These are phyloP conservation scores for Candida nitratophila DNA, from an alignment of 805 yeast species.

Conservation along the genomic window DNA sequence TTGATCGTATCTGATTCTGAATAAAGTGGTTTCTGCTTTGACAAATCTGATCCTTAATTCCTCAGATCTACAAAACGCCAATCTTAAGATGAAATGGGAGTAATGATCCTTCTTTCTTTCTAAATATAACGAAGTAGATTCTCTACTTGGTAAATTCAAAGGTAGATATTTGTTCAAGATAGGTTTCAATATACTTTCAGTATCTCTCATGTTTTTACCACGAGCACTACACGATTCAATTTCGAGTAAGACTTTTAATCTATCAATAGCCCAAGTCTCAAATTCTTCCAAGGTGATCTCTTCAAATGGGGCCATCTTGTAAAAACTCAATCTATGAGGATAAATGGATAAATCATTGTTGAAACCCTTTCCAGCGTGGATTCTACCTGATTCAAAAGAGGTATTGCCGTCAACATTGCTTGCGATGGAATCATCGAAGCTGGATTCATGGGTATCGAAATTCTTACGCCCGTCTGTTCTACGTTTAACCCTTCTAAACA, in stretches of 20 bases:
- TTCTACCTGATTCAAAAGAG: background rate
- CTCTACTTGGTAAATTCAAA: slow-evolving; percentile 36
- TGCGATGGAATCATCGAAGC: slow-evolving; percentile 16
- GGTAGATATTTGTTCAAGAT: slow-evolving; percentile 61
- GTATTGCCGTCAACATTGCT: slow-evolving; percentile 16
- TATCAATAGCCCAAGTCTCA: slow-evolving; percentile 92
- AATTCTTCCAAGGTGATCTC: slow-evolving; percentile 91
- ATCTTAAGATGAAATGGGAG: slow-evolving; percentile 80
- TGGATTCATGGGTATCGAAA: slow-evolving; percentile 27
- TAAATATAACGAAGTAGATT: slow-evolving; percentile 32
- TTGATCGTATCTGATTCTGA: slow-evolving; percentile 62
- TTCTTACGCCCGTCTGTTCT: slow-evolving; percentile 69
- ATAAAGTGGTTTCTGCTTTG: slow-evolving; percentile 66
- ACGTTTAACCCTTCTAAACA: slow-evolving; percentile 72
- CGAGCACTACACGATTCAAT: slow-evolving; percentile 71
- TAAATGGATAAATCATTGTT: slow-evolving; percentile 31
- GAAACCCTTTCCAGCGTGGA: slow-evolving; percentile 13
- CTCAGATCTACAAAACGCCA: slow-evolving; percentile 83
- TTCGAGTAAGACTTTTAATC: slow-evolving; percentile 76
- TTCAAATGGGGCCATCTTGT: slow-evolving; percentile 66
- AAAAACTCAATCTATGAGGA: slow-evolving; percentile 64
- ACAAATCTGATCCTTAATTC: slow-evolving; percentile 78
- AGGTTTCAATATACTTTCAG: slow-evolving; percentile 59
- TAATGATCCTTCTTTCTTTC: slow-evolving; percentile 87
- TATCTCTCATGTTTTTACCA: slow-evolving; percentile 56